phyloP scores from a whole-genome alignment of 345 rosid genomes.

The Cardiospermum halicacabum region DNA sequence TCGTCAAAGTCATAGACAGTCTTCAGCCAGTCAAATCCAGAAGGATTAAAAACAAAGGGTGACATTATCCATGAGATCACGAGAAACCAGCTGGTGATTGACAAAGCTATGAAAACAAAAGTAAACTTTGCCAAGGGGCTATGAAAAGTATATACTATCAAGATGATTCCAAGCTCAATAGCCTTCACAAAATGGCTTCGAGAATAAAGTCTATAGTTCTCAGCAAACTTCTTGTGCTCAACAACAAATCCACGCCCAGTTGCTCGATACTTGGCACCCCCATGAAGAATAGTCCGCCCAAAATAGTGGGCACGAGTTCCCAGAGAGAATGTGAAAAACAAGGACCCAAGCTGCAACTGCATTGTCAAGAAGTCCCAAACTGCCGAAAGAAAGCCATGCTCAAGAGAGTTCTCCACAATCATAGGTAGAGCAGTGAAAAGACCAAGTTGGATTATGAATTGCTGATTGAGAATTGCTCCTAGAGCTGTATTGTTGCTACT shows the following conservation, averaged over 20 bases:
- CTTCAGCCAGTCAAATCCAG: constrained; percentile 93
- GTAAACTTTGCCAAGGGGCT: constrained; percentile 52
- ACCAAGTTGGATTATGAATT: constrained; percentile 74
- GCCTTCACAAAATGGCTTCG: constrained; percentile 92
- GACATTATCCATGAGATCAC: constrained; percentile 87
- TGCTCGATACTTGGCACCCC: constrained; percentile 89
- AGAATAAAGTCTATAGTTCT: constrained; percentile 75
- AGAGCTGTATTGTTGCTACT: constrained; percentile 51
- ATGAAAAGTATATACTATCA: constrained; percentile 64
- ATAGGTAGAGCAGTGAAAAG: constrained; percentile 82
- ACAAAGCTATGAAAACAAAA: constrained; percentile 64
- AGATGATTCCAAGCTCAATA: constrained; percentile 77
- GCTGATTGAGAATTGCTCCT: constrained; percentile 76
- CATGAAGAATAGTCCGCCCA: constrained; percentile 89
- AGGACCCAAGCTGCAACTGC: constrained; percentile 79
- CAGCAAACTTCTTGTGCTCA: constrained; percentile 72
- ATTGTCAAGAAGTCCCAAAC: constrained; percentile 80
- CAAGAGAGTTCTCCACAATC: constrained; percentile 80
- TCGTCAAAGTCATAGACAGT: constrained; percentile 78
- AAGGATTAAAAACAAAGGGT: constrained; percentile 83
- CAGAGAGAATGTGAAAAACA: constrained; percentile 82
- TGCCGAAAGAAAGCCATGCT: constrained; percentile 79
- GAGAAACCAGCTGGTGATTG: constrained; percentile 82
- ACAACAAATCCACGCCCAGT: constrained; percentile 96
- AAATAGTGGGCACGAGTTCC: constrained; percentile 83